These are phyloP conservation scores for Metschnikowia kofuensis DNA, from an alignment of 805 yeast genomes.

Conservation along the genomic window DNA sequence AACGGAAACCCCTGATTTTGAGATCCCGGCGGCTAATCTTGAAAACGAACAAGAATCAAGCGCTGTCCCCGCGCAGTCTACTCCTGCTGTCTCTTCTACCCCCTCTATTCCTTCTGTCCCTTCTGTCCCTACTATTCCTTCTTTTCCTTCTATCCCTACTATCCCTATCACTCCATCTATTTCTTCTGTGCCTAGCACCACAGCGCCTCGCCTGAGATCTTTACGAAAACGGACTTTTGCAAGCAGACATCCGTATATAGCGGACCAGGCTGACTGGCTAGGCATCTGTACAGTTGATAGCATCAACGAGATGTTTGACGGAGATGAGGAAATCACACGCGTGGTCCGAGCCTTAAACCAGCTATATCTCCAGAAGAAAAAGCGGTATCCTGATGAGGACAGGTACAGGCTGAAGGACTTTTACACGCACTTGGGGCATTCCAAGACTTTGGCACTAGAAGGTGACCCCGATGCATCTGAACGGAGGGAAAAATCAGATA, in stretches of 20 bases:
- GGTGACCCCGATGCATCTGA: constrained; percentile 11
- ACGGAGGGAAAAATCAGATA: neutral
- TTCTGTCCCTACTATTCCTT: too few relatives aligned
- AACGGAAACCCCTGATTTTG: too few relatives aligned
- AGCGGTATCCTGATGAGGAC: constrained; percentile 37
- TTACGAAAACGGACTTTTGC: constrained; percentile 42
- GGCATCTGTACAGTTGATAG: constrained; percentile 35
- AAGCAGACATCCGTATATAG: constrained; percentile 42
- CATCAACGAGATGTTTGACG: constrained; percentile 38
- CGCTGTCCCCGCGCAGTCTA: too few relatives aligned
- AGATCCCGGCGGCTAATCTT: neutral
- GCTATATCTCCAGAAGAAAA: constrained; percentile 29
- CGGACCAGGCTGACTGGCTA: constrained; percentile 44
- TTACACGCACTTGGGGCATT: constrained; percentile 34
- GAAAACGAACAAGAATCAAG: neutral
- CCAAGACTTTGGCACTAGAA: constrained; percentile 11
- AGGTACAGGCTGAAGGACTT: constrained; percentile 37
- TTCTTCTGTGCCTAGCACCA: neutral
- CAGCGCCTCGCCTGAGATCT: constrained; percentile 19
- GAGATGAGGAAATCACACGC: constrained; percentile 26
- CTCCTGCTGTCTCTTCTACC: too few relatives aligned
- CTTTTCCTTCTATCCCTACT: too few relatives aligned
- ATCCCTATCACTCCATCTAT: too few relatives aligned
- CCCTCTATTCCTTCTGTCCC: too few relatives aligned
- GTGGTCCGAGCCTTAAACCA: constrained; percentile 37